Evolutionary conservation across 164 flowering plant species (phyloP), one percentile per base, ranked within the genome.

Genomic region (Annona squamosa): DNA sequence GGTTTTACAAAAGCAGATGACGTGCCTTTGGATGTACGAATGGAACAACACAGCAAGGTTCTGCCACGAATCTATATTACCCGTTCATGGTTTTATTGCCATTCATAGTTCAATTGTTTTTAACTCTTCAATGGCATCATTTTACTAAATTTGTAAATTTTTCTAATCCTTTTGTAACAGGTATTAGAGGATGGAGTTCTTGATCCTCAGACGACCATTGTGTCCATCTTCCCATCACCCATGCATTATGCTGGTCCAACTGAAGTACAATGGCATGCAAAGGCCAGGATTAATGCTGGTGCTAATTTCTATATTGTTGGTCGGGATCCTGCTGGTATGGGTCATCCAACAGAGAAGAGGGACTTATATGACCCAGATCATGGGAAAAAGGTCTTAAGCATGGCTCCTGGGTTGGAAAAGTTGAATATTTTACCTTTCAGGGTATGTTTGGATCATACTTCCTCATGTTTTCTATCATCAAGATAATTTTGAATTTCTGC

Each of bases 171-270:
- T 61, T 47, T 42, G 61, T 63, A 37, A 44, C 82, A 91, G 98
- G 98, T 94, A 44, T 79, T 94, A 18, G 97, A 90, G 86, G 98
- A 92, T 81, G 97, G 97, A 67, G 87, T 94, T 56, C 97, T 94
- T 75, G 97, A 94, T 65, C 98, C 97, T 3, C 86, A 84, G 82
- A 91, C 97, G 47, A 94, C 98, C n/a, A 84, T 94, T 71, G 97
- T 94, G 67, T 73, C 97, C 26, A 94, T 92, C 75, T 94, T 94
- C 76, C 98, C 97, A 44, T 94, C 98, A 72, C 98, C 98, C 37
- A 94, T 94, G 98, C 98, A 90, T 78, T 94, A 94, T 84, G 97
- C 98, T 0, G 97, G 98, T 65, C 98, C 98, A 67, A 94, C 98
- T 72, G 97, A 94, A 82, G 98, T 94, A 48, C 98, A 92, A 67